Evolutionary conservation across 2,329 filamentous ascomycete species (phyloP).

Genomic region (Metarhizium anisopliae): DNA sequence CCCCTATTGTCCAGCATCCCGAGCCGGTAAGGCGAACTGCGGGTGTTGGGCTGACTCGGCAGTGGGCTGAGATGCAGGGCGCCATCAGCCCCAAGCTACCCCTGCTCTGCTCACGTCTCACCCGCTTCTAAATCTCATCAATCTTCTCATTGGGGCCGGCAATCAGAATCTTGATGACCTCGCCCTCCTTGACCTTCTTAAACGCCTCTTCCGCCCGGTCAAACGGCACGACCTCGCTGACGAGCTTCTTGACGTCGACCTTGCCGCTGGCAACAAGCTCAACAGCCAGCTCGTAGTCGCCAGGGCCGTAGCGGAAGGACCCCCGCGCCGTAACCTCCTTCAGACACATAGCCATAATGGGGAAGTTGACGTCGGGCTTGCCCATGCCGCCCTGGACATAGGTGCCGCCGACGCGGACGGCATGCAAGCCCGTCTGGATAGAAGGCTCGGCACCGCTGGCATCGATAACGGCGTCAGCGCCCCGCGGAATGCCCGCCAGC

Average conservation of each 20-base stretch:
- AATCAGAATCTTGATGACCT: constrained; percentile 65
- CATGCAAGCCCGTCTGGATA: constrained; percentile 67
- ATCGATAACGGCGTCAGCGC: constrained; percentile 73
- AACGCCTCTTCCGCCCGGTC: constrained; percentile 79
- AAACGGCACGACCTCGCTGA: constrained; percentile 72
- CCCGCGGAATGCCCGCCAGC: constrained; percentile 52
- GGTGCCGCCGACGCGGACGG: constrained; percentile 60
- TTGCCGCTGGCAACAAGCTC: constrained; percentile 64
- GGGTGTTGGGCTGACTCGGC: neutral
- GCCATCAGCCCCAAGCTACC: too few relatives aligned
- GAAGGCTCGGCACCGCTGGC: constrained; percentile 70
- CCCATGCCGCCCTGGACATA: constrained; percentile 91
- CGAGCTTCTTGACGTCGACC: constrained; percentile 73
- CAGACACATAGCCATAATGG: constrained; percentile 79
- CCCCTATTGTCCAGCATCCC: neutral
- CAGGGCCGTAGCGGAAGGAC: constrained; percentile 80
- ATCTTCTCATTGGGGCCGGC: constrained; percentile 53
- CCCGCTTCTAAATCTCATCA: neutral
- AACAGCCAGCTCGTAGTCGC: constrained; percentile 80
- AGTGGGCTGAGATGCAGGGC: too few relatives aligned
- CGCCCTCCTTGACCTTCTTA: constrained; percentile 73
- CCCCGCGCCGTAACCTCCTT: constrained; percentile 86
- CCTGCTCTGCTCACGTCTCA: neutral
- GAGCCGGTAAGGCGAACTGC: neutral
- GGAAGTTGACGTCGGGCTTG: constrained; percentile 77